Evolutionary conservation across 202 grass and related monocot genomes (phyloP).

Genomic region (Schoenoplectus triqueter): DNA sequence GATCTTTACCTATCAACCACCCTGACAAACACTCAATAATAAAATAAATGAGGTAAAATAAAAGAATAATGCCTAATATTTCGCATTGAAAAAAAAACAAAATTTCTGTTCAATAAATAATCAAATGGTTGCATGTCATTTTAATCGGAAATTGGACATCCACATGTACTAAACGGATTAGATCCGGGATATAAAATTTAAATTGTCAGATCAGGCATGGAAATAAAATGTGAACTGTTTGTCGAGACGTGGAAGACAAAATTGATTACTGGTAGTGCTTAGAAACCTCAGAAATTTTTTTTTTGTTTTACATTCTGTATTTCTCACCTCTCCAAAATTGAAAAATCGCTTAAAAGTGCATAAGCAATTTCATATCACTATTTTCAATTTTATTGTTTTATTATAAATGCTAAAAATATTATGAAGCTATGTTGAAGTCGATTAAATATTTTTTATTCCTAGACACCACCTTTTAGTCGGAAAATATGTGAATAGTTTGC

Average conservation of each 20-base stretch:
- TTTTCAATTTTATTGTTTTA: neutral
- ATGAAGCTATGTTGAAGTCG: neutral
- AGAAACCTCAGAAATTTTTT: neutral
- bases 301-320: no score
- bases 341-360: neutral
- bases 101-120: slow-evolving; percentile 25
- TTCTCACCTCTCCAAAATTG: neutral
- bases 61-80: slow-evolving; percentile 4
- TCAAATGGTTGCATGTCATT: slow-evolving; percentile 22
- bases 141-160: slow-evolving; percentile 21
- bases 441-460: neutral
- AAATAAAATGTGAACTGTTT: slow-evolving; percentile 17
- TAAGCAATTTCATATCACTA: neutral
- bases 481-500: neutral
- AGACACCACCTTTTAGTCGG: neutral
- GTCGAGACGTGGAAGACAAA: slow-evolving; percentile 6
- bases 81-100: slow-evolving; percentile 20
- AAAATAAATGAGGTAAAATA: neutral
- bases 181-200: neutral
- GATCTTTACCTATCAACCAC: slow-evolving; percentile 15
- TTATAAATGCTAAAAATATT: neutral
- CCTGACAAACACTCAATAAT: slow-evolving; percentile 14
- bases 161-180: neutral
- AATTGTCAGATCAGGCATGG: slow-evolving; percentile 3
- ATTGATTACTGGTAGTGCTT: neutral